phyloP scores from a whole-genome alignment of 352 stramenopile genomes.

The Phytophthora syringae region DNA sequence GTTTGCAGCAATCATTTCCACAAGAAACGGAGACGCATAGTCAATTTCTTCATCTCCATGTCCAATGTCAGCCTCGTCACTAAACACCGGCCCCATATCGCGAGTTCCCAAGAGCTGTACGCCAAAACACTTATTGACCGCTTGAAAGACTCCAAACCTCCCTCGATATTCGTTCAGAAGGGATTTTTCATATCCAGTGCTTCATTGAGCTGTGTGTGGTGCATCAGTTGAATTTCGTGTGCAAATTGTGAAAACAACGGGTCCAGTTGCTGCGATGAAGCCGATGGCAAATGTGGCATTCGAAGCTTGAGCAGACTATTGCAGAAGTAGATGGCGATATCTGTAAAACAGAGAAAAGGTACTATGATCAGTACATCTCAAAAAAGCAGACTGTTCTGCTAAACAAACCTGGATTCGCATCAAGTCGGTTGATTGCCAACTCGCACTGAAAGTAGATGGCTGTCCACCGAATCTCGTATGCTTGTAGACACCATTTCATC shows the following conservation, averaged over 20 bases:
- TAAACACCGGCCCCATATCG: conserved; percentile 23
- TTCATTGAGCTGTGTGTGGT: conserved; percentile 39
- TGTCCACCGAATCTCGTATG: conserved; percentile 55
- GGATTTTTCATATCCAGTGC: conserved; percentile 43
- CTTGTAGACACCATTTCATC: conserved; percentile 43
- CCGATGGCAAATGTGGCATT: conserved; percentile 17
- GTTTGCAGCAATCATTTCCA: conserved; percentile 33
- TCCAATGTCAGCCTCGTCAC: neutral
- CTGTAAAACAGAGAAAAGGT: too few relatives aligned
- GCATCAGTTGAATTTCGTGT: conserved; percentile 49
- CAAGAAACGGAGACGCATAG: conserved; percentile 22
- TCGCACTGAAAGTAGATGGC: conserved; percentile 55
- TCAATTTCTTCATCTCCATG: conserved; percentile 25
- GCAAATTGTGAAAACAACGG: conserved; percentile 39
- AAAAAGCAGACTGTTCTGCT: too few relatives aligned
- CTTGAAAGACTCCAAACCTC: conserved; percentile 23
- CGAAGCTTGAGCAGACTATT: conserved; percentile 39
- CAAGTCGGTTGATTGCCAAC: conserved; percentile 51
- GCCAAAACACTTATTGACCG: conserved; percentile 20
- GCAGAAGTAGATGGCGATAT: conserved; percentile 43
- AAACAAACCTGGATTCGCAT: conserved; percentile 51
- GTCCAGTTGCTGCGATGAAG: conserved; percentile 28
- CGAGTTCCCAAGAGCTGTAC: conserved; percentile 21
- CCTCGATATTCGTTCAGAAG: conserved; percentile 34
- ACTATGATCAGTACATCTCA: too few relatives aligned